Evolutionary conservation across 2,329 filamentous ascomycete species (phyloP).

Genomic region (Colletotrichum musae): DNA sequence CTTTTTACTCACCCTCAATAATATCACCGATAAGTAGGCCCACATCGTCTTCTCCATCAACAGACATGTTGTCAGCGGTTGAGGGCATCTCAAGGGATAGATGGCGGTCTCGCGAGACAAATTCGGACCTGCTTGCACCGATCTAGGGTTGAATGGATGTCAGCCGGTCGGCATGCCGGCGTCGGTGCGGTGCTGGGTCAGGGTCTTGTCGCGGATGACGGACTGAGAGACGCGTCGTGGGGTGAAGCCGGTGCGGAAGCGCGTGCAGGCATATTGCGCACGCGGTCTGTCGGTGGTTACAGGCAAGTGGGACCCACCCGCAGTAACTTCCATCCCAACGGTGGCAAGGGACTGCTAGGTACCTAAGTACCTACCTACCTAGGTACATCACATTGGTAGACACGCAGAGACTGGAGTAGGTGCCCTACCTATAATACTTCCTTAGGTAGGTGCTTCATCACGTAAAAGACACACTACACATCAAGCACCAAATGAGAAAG

Average conservation of each 20-base stretch:
- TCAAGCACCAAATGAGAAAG: no score
- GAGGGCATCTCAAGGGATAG: constrained; percentile 12
- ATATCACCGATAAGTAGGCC: constrained; percentile 55
- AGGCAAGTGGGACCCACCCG: no score
- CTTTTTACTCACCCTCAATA: constrained; percentile 44
- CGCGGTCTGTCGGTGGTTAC: no score
- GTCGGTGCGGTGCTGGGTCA: neutral
- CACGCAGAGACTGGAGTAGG: no score
- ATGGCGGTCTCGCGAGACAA: no score
- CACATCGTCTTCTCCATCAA: constrained; percentile 51
- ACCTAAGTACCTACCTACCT: no score
- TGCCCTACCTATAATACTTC: no score
- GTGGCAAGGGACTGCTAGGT: no score
- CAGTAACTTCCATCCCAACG: no score
- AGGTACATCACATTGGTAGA: no score
- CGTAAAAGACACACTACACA: no score
- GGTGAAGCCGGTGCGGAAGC: constrained; percentile 26
- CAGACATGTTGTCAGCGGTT: constrained; percentile 39
- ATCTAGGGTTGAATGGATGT: neutral
- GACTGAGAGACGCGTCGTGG: constrained; percentile 34
- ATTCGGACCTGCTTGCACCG: neutral
- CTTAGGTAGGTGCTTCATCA: no score
- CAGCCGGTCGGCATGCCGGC: neutral
- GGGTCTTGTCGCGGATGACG: constrained; percentile 6
- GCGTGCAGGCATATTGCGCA: constrained; percentile 19